Evolutionary conservation across 2,329 filamentous ascomycete species (phyloP), one percentile per base, ranked within the genome.

Genomic region (Emmonsia crescens): DNA sequence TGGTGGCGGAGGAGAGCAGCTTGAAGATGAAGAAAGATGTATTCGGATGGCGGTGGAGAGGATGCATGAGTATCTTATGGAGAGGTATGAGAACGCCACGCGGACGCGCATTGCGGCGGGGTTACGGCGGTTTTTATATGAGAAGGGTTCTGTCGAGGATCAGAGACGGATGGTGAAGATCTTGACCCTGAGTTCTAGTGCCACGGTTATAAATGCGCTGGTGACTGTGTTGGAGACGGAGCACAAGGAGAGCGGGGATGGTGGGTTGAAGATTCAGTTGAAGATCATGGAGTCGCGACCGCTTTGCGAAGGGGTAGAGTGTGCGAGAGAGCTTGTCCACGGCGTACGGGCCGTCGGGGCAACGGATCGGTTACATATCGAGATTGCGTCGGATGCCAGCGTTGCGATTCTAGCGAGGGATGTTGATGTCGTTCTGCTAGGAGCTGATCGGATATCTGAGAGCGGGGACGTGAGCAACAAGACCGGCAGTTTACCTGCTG

Each of bases 241-340:
- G 6, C 40, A 29, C 5, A 44, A 19, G 33, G 29, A 51, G 40
- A 48, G 14, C 16, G 5, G 19, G 31, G 27, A 40, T 27, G 21
- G 27, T 1, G 36, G 57, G 31, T 60, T 61, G 36, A 48, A 29
- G 6, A 27, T 64, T 38, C 56, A 85, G 57, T 71, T 89, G 21
- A 80, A 79, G 4, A 76, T 89, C 36, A 77, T 89, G 3, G 86
- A 89, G 70, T 89, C 86, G 2, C 78, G 86, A 0, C 87, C 87
- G 0, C 76, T 85, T 0, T 88, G 80, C 65, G 86, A 89, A 72
- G 87, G 86, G 8, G 82, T 82, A 4, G 79, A 77, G 9, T 77
- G 85, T 59, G 83, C 82, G 5, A 75, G 73, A n/a, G 72, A 72
- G 4, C 63, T 83, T 65, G 69, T 73, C 61, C 56, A 66, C 64